Evolutionary conservation across 1,284 basidiomycete genomes (phyloP), one percentile per base, ranked within the genome.

Genomic region (Xerocomus amazonicus): DNA sequence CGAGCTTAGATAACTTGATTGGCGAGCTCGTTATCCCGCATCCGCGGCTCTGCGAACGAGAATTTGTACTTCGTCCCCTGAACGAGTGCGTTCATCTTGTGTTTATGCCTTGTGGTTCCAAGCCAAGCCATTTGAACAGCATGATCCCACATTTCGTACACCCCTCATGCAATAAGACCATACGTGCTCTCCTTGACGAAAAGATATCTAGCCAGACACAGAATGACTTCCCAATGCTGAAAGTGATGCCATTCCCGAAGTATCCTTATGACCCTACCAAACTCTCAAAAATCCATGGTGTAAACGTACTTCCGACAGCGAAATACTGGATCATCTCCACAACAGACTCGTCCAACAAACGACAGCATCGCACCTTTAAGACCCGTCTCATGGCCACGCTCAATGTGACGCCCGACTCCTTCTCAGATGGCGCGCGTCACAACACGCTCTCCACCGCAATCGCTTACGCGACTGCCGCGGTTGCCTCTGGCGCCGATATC

Each of bases 361-460:
- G 47, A 35, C 55, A 31, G 12, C 31, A 14, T n/a, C 48, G 8
- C 36, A 57, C 50, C 31, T 54, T 26, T 12, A 76, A 73, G 56
- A 93, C 91, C 1, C 78, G 80, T 51, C 69, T 98, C 52, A 99
- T 99, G 97, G 90, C 89, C 0, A 97, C 93, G 5, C 79, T 99
- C 57, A 98, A 99, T 65, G 80, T 83, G 3, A 99, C 97, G 0
- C 97, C 97, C 1, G 95, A 99, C 70, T 97, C 94, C 0, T 99
- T 99, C 72, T 98, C 95, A 0, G 94, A 98, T 57, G 93, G 93
- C 6, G 79, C 85, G 1, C 67, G 71, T 36, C 74, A 90, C 61
- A 73, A 78, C 56, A 73, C 72, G 0, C 53, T 82, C 6, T 58
- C 73, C 0, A 65, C 72, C 10, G 84, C 82, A 0, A 58, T 87